Base-by-base conservation (phyloP, 345 rosid species). In the Aurinia saxatilis region DNA sequence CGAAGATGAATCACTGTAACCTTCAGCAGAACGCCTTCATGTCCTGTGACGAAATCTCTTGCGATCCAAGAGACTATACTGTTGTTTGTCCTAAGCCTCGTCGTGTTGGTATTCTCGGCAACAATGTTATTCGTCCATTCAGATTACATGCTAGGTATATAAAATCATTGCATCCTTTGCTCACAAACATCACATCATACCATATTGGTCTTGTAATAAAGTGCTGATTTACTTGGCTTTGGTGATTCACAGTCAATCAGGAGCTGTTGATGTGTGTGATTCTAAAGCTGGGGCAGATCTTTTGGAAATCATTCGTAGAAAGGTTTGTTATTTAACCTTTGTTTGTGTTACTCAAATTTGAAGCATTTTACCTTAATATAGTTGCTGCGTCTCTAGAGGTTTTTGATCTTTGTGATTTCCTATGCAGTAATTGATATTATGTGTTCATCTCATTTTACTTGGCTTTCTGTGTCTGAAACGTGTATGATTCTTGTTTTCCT, bases 61-160 rank as follows among this genome's bases (percentile, higher is more conserved):
- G 44, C 31, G 82, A 80, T 42, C 75, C 68, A 39, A 75, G 58
- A 74, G 87, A 65, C 42, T n/a, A n/a, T n/a, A 65, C 78, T 9
- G 76, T 93, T 18, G 77, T 85, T 69, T 89, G 96, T 63, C 99
- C 97, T n/a, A 93, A 79, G 80, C 99, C 97, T 40, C 87, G 88
- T 19, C 86, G 91, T 6, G 70, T 83, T 33, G 84, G 88, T 39
- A 45, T 63, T 35, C 69, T 76, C 13, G 65, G 83, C 2, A 75
- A 63, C 57, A 80, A 64, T 70, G 73, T 67, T 12, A 38, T 35
- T 50, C 72, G 73, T 68, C 75, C 90, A 1, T 66, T 81, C 29
- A 75, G 84, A 65, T 82, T 76, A 71, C 84, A 80, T 30, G 17
- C 71, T 51, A 79, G 93, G 98, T 86, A 71, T 42, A 25, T 44